Evolutionary conservation across 768 basidiomycete species (phyloP).

Genomic region (Collybiopsis confluens): DNA sequence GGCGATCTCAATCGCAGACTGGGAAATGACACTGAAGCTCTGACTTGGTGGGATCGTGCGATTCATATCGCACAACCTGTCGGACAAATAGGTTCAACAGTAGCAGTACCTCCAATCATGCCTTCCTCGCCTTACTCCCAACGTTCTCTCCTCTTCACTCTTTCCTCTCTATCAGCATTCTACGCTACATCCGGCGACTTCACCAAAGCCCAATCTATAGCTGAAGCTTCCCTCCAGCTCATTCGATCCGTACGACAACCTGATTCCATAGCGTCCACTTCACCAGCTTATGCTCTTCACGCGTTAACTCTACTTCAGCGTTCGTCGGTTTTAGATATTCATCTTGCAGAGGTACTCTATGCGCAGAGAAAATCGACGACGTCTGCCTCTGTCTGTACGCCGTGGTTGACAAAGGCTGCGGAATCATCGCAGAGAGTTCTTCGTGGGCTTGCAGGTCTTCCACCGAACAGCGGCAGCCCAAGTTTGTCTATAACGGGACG

Average conservation of each 20-base stretch:
- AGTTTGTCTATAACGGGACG: constrained; percentile 14
- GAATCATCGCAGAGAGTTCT: constrained; percentile 66
- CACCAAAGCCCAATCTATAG: constrained; percentile 47
- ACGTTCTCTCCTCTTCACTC: constrained; percentile 52
- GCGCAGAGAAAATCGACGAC: constrained; percentile 39
- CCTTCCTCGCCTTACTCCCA: constrained; percentile 63
- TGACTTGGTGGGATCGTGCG: constrained; percentile 66
- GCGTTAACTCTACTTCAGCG: constrained; percentile 65
- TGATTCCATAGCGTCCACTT: constrained; percentile 34
- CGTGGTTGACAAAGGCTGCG: constrained; percentile 57
- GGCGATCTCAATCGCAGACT: constrained; percentile 62
- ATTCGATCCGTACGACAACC: constrained; percentile 52
- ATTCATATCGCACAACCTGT: constrained; percentile 40
- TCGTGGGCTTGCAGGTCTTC: constrained; percentile 42
- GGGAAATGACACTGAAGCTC: constrained; percentile 47
- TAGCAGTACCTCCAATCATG: constrained; percentile 31
- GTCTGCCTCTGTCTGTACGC: constrained; percentile 43
- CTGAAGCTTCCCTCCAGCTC: constrained; percentile 52
- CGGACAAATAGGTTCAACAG: constrained; percentile 18
- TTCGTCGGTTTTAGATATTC: constrained; percentile 66
- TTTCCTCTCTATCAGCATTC: constrained; percentile 70
- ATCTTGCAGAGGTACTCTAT: constrained; percentile 69
- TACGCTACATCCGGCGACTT: constrained; percentile 60
- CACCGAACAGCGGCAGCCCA: constrained; percentile 15
- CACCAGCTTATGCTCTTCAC: constrained; percentile 61